Conservation (phyloP, 2,329 filamentous ascomycete species). For the Fusarium mexicanum region DNA sequence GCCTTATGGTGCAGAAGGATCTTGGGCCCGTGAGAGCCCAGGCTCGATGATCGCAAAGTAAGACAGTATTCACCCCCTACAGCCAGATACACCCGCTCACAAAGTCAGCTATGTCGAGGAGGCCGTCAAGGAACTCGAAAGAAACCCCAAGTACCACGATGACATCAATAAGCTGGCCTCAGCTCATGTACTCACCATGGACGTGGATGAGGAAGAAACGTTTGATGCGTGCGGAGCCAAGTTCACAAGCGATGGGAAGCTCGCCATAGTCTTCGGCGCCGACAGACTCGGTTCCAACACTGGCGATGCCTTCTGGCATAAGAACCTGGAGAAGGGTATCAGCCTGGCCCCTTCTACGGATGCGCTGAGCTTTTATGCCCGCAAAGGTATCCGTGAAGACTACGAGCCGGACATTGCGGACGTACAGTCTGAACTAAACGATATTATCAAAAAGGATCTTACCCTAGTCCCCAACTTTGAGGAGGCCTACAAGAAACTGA, state of each 20-base stretch:
- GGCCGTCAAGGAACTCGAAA: not conserved
- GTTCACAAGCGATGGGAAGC: not conserved
- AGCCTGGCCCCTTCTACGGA: accelerated
- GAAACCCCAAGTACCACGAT: not conserved
- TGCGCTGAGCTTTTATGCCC: not conserved
- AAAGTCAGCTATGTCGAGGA: not conserved
- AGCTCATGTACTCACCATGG: not conserved
- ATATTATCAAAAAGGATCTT: accelerated
- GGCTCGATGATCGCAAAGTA: not conserved
- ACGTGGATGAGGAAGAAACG: not conserved
- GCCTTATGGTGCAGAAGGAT: not conserved
- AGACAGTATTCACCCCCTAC: accelerated
- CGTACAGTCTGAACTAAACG: not conserved
- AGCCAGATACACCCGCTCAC: accelerated
- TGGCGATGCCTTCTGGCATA: not conserved
- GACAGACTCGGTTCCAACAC: not conserved
- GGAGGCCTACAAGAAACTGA: not conserved
- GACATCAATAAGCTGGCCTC: not conserved
- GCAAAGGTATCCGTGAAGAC: not conserved
- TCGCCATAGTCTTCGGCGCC: not conserved
- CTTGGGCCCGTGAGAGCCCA: not conserved
- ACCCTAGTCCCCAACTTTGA: not conserved
- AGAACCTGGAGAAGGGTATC: not conserved
- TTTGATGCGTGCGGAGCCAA: not conserved
- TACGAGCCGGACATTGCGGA: not conserved